Evolutionary conservation across 257 asterid genomes (phyloP), one percentile per base, ranked within the genome.

Genomic region (Nicotiana tabacum): DNA sequence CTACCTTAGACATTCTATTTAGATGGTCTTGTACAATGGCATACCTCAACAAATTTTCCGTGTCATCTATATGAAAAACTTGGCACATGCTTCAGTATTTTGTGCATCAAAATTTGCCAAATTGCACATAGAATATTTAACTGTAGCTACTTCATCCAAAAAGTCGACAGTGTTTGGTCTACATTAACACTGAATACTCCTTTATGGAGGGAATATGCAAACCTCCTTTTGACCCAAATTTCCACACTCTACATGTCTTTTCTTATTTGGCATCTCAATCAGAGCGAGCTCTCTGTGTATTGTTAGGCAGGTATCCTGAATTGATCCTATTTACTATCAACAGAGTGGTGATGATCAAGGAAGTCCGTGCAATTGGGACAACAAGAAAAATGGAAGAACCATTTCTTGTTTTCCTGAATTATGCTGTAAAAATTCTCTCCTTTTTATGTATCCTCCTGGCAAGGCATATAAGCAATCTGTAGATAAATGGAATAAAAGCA

Each of bases 381-480:
- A 18, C 33, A 39, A 37, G 77, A 9, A n/a, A 69, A n/a, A 39
- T 4, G 77, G 48, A 64, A 68, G 57, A 37, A 69, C 21, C 5
- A n/a, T 69, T 68, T 9, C 77, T 68, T 68, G 29, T 43, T 68
- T 68, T 9, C 77, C 77, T 69, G 32, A 69, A n/a, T 24, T 72
- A 43, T 70, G 78, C 48, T 58, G 35, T 21, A 24, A 24, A 46
- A 46, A 5, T 58, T 21, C 60, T 46, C 61, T 72, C 60, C 37
- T 70, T 70, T 43, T 70, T 46, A 72, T 72, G 78, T 72, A 72
- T 11, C 78, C 60, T 24, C 4, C 37, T 70, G 60, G 78, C 60
- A 72, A 43, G 78, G 60, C 9, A 72, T 46, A 29, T 12, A 46
- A n/a, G 78, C 24, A 43, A 72, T 12, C 30, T 46, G 37, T 12